A percentile compares a stretch with the other conserved stretches of the same genome.
Evolutionary conservation across 768 basidiomycete species (phyloP).

Genomic region (Hebeloma cylindrosporum): DNA sequence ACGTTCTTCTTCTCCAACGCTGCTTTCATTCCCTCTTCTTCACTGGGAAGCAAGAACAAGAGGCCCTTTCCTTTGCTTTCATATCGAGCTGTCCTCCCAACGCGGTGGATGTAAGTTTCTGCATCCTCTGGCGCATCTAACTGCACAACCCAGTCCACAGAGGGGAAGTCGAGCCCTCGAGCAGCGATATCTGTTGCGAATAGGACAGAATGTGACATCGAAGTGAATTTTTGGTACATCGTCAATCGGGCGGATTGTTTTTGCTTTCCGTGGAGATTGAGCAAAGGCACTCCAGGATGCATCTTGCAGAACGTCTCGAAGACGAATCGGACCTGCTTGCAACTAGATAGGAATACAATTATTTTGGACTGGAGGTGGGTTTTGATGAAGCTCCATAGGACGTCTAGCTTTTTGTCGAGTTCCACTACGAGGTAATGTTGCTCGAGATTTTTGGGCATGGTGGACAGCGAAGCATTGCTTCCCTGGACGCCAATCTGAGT

Average conservation of each 20-base stretch:
- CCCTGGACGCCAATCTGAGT: constrained; percentile 65
- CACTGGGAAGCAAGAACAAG: constrained; percentile 82
- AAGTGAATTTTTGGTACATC: constrained; percentile 83
- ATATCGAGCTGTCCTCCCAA: constrained; percentile 93
- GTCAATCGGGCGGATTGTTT: constrained; percentile 87
- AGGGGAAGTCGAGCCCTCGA: constrained; percentile 93
- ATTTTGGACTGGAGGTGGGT: constrained; percentile 88
- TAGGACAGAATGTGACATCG: constrained; percentile 78
- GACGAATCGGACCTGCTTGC: constrained; percentile 96
- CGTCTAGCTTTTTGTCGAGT: constrained; percentile 86
- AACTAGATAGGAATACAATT: constrained; percentile 91
- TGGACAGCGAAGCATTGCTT: constrained; percentile 40
- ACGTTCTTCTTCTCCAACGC: constrained; percentile 74
- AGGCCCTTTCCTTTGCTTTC: constrained; percentile 86
- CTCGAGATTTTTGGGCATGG: constrained; percentile 77
- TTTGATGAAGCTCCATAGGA: constrained; percentile 94
- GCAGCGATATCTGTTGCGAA: constrained; percentile 97
- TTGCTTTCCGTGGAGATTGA: constrained; percentile 95
- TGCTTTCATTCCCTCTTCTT: constrained; percentile 86
- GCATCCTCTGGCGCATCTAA: constrained; percentile 96
- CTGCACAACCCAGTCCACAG: constrained; percentile 96
- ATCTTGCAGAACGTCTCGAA: constrained; percentile 95
- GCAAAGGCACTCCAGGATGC: constrained; percentile 91
- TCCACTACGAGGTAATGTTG: constrained; percentile 86
- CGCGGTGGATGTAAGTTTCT: constrained; percentile 96